Base-by-base conservation (phyloP, 2,329 filamentous ascomycete species). In the Fusarium sp. region DNA sequence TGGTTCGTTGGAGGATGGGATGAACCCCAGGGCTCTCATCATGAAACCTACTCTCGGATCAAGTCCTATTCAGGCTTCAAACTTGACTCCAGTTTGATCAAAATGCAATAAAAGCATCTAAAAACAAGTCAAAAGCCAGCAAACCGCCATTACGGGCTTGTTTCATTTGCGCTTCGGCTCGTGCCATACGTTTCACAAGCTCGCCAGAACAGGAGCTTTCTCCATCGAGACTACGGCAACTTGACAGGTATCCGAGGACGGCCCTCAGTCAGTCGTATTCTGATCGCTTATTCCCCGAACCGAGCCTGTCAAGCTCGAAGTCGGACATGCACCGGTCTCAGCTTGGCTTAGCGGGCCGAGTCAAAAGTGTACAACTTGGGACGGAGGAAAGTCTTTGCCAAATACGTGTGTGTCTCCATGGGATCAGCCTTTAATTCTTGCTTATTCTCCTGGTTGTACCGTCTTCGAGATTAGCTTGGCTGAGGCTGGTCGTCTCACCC, bases 381-480 rank as follows among this genome's bases (percentile, higher is more conserved):
- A 24, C 55, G 59, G 57, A 63, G 36, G 61, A 52, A 36, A 28
- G 44, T 52, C 63, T 46, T 44, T 59, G 64, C 57, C 58, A 66
- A 57, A 53, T 58, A 59, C 44, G 42, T 34, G 31, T 68, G 68
- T 74, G 63, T 54, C 46, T 62, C 73, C 56, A 31, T 54, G 56
- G 42, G 49, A 58, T 65, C 51, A 59, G 63, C 52, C 58, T 58
- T 58, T 28, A 68, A 62, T 53, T 59, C 45, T 65, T 69, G 31
- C 45, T 40, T 62, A 66, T 67, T 65, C 52, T 68, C 54, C 65
- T 65, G 43, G 72, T 75, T 66, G 43, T 68, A 75, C 73, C 45
- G 67, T 73, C 72, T 75, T 75, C 71, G 73, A 75, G 65, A 70
- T 69, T 67, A 72, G 61, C 69, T 71, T 74, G 72, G 58, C 59